These are phyloP conservation scores for Cytospora paraplurivora DNA, from an alignment of 2,329 filamentous ascomycete species.

Conservation along the genomic window DNA sequence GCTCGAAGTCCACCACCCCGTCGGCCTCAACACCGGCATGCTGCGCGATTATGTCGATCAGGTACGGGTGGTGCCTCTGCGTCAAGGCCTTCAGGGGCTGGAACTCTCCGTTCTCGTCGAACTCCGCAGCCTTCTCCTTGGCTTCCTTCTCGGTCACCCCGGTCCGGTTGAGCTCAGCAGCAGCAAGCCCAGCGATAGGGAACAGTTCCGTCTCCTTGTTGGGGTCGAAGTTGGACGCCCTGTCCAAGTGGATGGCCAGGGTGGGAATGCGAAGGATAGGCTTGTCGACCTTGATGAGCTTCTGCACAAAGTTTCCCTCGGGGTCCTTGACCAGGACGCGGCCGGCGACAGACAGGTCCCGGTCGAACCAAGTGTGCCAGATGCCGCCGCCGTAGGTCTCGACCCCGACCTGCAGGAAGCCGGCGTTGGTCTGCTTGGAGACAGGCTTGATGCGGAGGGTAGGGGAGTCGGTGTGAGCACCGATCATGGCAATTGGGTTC, in stretches of 20 bases:
- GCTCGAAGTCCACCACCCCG: conserved; percentile 88
- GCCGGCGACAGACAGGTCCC: conserved; percentile 88
- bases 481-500: conserved; percentile 89
- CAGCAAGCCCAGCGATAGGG: conserved; percentile 85
- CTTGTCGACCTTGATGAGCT: conserved; percentile 85
- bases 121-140: conserved; percentile 44
- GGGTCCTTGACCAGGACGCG: conserved; percentile 78
- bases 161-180: conserved; percentile 83
- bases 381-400: conserved; percentile 96
- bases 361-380: conserved; percentile 98
- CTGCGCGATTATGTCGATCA: conserved; percentile 82
- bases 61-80: conserved; percentile 84
- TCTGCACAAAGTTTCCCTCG: conserved; percentile 75
- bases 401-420: conserved; percentile 91
- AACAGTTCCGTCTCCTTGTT: conserved; percentile 98
- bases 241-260: conserved; percentile 89
- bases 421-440: conserved; percentile 82
- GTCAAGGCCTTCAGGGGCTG: conserved; percentile 74
- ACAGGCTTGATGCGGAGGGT: conserved; percentile 92
- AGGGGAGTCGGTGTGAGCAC: conserved; percentile 94
- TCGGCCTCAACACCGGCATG: conserved; percentile 71
- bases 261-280: conserved; percentile 92
- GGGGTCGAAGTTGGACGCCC: conserved; percentile 82
- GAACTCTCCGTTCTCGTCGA: conserved; percentile 56
- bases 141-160: conserved; percentile 51